Evolutionary conservation across 1,284 basidiomycete species (phyloP).

Genomic region (Vanrija sp.): DNA sequence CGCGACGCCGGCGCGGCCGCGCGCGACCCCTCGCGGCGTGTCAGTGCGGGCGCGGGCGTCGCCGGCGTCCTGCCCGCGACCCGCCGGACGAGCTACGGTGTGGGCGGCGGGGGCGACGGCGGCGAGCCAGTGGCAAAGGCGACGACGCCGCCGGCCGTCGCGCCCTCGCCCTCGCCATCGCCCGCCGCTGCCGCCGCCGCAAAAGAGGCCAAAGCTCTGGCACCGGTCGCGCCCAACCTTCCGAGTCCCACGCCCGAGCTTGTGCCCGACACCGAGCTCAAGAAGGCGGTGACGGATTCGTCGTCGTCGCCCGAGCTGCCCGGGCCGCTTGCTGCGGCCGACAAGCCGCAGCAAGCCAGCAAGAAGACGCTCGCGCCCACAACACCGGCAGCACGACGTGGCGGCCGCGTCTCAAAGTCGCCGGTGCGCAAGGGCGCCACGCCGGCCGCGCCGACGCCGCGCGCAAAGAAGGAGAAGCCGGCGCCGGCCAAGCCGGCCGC

Average conservation of each 20-base stretch:
- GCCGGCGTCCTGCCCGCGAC: not conserved
- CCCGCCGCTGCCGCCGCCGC: not conserved
- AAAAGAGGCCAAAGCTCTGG: not conserved
- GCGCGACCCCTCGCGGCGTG: slow-evolving; percentile 11
- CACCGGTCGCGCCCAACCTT: slow-evolving; percentile 1
- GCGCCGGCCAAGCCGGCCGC: not conserved
- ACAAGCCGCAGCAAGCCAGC: not conserved
- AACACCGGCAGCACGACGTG: too few relatives aligned
- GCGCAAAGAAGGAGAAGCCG: not conserved
- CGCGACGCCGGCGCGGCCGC: slow-evolving; percentile 11
- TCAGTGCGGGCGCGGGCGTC: not conserved
- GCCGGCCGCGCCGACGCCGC: too few relatives aligned
- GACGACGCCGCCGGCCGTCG: not conserved
- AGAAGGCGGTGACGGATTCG: too few relatives aligned
- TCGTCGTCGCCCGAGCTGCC: too few relatives aligned
- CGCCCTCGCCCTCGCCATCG: not conserved
- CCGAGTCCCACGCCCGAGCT: not conserved
- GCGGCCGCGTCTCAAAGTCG: too few relatives aligned
- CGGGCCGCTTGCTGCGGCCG: too few relatives aligned
- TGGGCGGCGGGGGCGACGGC: not conserved
- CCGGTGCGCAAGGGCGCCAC: too few relatives aligned
- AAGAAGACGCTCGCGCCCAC: not conserved
- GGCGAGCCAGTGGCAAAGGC: not conserved
- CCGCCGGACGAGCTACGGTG: not conserved
- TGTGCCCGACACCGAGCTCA: too few relatives aligned